A percentile compares a stretch with the other conserved stretches of the same genome.
Evolutionary conservation across 345 rosid species (phyloP).

Genomic region (Linum tenue): DNA sequence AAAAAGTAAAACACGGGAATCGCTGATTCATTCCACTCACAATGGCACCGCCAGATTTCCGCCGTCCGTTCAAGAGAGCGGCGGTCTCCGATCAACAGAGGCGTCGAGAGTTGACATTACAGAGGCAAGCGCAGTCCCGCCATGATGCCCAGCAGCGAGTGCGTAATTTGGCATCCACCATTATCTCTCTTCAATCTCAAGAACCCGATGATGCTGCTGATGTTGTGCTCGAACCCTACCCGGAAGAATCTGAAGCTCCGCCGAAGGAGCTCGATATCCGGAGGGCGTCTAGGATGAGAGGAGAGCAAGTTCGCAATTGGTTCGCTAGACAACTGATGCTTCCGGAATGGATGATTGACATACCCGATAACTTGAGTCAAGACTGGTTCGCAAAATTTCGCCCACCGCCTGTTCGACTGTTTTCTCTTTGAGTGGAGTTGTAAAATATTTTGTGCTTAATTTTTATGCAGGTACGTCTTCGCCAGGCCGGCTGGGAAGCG

Average conservation of each 20-base stretch:
- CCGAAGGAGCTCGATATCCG: constrained; percentile 47
- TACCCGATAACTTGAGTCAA: constrained; percentile 55
- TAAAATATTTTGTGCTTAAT: not conserved
- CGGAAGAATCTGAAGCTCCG: constrained; percentile 19
- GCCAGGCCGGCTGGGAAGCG: constrained; percentile 87
- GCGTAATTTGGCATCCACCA: constrained; percentile 67
- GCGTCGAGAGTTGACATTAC: constrained; percentile 71
- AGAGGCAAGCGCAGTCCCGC: constrained; percentile 69
- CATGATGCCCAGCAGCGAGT: constrained; percentile 78
- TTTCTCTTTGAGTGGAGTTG: not conserved
- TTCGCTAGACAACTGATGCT: constrained; percentile 87
- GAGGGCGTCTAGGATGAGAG: constrained; percentile 62
- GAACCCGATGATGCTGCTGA: constrained; percentile 17
- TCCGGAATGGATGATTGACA: constrained; percentile 96
- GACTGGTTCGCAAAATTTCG: constrained; percentile 45
- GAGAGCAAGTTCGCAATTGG: constrained; percentile 70
- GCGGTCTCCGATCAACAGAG: constrained; percentile 84
- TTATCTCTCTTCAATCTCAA: constrained; percentile 45
- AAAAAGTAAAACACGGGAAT: no score
- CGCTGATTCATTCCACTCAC: no score
- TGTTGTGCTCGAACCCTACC: constrained; percentile 21
- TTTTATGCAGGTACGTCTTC: constrained; percentile 46
- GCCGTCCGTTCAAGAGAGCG: constrained; percentile 81
- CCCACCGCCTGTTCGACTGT: not conserved
- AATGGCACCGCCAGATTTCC: constrained; percentile 73